Percentiles rank a stretch among this genome's conserved stretches.
These are phyloP conservation scores for Leccinum olivaceopallidum DNA, from an alignment of 768 basidiomycete species.

Conservation along the genomic window DNA sequence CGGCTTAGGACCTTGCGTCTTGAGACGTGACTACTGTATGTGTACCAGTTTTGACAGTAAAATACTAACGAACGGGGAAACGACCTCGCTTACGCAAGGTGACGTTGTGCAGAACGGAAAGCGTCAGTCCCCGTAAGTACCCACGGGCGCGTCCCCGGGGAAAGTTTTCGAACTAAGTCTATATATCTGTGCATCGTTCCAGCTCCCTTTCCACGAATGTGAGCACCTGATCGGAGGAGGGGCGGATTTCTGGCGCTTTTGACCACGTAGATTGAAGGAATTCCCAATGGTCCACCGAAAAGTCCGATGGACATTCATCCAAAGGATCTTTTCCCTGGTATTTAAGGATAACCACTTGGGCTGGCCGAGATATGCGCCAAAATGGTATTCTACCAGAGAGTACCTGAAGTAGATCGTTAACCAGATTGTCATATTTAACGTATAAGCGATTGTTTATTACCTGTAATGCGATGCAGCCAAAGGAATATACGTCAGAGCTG, in stretches of 20 bases:
- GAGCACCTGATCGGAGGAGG: slow-evolving; percentile 10
- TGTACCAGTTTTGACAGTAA: no score
- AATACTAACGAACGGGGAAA: no score
- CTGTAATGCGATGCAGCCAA: slow-evolving; percentile 16
- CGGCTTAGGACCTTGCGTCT: no score
- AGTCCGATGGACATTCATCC: slow-evolving; percentile 10
- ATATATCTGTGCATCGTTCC: neutral
- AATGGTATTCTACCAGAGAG: slow-evolving; percentile 16
- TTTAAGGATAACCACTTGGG: slow-evolving; percentile 18
- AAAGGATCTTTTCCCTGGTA: slow-evolving; percentile 16
- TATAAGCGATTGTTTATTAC: neutral
- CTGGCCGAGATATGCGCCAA: slow-evolving; percentile 5
- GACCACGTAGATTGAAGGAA: slow-evolving; percentile 18
- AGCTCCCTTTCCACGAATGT: slow-evolving; percentile 8
- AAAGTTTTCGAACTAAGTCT: no score
- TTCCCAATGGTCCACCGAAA: slow-evolving; percentile 5
- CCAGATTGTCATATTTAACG: neutral
- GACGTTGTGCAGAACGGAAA: no score
- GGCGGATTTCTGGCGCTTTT: slow-evolving; percentile 5
- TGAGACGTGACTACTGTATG: no score
- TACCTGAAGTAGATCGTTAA: slow-evolving; percentile 6
- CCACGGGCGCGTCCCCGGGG: no score
- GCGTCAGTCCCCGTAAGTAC: no score
- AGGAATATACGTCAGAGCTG: slow-evolving; percentile 13
- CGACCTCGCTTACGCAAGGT: no score